Conservation (phyloP, 345 rosid genomes). For the Camelina sativa region DNA sequence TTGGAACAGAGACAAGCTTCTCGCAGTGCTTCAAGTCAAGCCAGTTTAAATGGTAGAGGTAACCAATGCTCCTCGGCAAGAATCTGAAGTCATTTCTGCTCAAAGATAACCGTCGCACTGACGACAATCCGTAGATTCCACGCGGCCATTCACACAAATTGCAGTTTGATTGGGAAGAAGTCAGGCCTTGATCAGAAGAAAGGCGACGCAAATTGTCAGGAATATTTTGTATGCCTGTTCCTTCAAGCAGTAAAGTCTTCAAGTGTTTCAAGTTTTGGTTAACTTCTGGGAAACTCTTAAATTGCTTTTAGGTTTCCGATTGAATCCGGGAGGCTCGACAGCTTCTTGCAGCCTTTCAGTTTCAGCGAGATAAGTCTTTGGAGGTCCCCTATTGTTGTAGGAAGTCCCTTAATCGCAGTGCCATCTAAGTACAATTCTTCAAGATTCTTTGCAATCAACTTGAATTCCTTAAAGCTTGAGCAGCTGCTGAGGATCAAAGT, state of each 20-base stretch:
- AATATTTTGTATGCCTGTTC: constrained; percentile 12
- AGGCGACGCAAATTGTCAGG: neutral
- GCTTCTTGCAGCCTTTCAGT: constrained; percentile 13
- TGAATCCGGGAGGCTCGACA: constrained; percentile 14
- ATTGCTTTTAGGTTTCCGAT: constrained; percentile 29
- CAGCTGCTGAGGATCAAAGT: constrained; percentile 37
- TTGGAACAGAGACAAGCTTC: constrained; percentile 12
- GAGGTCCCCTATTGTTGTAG: constrained; percentile 7
- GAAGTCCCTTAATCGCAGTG: constrained; percentile 33
- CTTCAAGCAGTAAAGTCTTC: constrained; percentile 35
- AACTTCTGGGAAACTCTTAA: constrained; percentile 18
- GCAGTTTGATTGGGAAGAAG: neutral
- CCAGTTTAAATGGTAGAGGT: constrained; percentile 35
- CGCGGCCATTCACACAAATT: constrained; percentile 3
- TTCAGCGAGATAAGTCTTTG: constrained; percentile 19
- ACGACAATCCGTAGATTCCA: neutral
- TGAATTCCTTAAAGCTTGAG: constrained; percentile 23
- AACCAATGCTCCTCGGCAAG: constrained; percentile 9
- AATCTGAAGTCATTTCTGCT: neutral
- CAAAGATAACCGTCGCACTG: constrained; percentile 31
- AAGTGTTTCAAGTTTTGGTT: constrained; percentile 11
- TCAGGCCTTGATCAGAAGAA: neutral
- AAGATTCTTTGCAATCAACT: constrained; percentile 5
- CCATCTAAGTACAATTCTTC: constrained; percentile 28
- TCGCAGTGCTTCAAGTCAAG: constrained; percentile 33